phyloP scores from a whole-genome alignment of 2,329 filamentous ascomycete genomes.

The Raffaelea arxii region DNA sequence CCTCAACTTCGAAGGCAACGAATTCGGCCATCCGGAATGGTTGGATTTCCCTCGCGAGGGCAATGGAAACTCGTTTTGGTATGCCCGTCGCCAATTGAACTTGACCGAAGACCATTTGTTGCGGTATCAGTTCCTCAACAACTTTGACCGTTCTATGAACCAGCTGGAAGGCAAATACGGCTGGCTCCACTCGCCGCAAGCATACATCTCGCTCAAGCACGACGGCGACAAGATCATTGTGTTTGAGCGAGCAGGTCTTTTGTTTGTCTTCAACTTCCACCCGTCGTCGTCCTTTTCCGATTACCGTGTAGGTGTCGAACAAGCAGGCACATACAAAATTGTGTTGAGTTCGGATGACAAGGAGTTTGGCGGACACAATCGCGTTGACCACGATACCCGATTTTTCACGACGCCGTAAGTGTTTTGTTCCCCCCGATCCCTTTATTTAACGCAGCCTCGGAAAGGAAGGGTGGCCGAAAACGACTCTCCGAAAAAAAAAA shows the following conservation, averaged over 20 bases:
- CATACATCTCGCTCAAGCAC: constrained; percentile 89
- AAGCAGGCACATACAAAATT: constrained; percentile 74
- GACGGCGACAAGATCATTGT: constrained; percentile 90
- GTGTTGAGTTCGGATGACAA: constrained; percentile 73
- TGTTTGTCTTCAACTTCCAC: constrained; percentile 98
- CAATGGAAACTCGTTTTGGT: constrained; percentile 90
- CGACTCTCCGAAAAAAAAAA: too few species aligned
- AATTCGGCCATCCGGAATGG: constrained; percentile 98
- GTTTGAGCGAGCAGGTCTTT: constrained; percentile 80
- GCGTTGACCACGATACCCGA: constrained; percentile 68
- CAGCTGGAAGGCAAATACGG: constrained; percentile 77
- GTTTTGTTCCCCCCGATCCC: too few species aligned
- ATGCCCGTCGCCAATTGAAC: constrained; percentile 87
- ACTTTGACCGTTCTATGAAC: constrained; percentile 92
- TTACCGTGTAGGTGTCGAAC: constrained; percentile 83
- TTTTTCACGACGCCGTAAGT: constrained; percentile 75
- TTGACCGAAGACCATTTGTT: constrained; percentile 77
- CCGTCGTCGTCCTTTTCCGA: constrained; percentile 76
- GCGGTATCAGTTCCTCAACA: constrained; percentile 84
- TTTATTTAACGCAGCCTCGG: too few species aligned
- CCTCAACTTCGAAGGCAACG: constrained; percentile 97
- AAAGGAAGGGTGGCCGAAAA: neutral
- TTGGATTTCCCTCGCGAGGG: constrained; percentile 94
- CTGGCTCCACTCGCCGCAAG: constrained; percentile 79
- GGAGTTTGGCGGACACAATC: constrained; percentile 68